Conservation (phyloP, 805 yeast species). For the Metschnikowia henanensis region DNA sequence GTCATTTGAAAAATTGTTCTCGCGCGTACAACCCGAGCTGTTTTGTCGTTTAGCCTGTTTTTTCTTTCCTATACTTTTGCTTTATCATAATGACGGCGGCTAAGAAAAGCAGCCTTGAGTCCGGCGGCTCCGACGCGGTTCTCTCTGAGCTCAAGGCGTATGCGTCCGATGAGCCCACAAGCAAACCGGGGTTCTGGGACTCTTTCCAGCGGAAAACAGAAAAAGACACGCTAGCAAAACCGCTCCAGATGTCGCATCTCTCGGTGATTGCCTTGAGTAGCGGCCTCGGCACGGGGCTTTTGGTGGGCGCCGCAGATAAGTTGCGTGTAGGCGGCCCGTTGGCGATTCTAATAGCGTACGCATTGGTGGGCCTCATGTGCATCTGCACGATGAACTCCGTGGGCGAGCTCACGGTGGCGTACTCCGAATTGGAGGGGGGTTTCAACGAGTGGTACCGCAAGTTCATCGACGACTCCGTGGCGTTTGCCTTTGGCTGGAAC, state of each 20-base stretch:
- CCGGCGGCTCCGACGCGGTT: conserved; percentile 5
- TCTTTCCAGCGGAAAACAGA: conserved; percentile 17
- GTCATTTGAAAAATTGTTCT: too few relatives aligned
- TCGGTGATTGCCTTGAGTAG: conserved; percentile 35
- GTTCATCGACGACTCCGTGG: conserved; percentile 37
- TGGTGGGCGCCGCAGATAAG: conserved; percentile 39
- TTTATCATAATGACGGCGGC: not conserved
- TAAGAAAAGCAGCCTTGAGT: conserved; percentile 1
- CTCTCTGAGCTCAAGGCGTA: conserved; percentile 14
- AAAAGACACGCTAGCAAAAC: conserved; percentile 12
- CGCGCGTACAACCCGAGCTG: too few relatives aligned
- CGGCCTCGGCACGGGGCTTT: conserved; percentile 43
- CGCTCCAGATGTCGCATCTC: conserved; percentile 28
- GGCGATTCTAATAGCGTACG: conserved; percentile 23
- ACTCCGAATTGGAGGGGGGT: conserved; percentile 46
- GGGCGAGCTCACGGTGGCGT: conserved; percentile 58
- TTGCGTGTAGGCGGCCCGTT: conserved; percentile 28
- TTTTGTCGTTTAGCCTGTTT: too few relatives aligned
- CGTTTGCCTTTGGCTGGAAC: conserved; percentile 40
- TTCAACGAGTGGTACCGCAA: conserved; percentile 29
- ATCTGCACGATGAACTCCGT: conserved; percentile 38
- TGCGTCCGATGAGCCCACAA: conserved; percentile 4
- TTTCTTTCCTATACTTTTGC: too few relatives aligned
- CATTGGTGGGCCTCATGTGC: conserved; percentile 27
- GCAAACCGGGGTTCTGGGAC: conserved; percentile 11